Base-by-base conservation (phyloP, 129 eudicot species). In the Scalesia atractyloides region DNA sequence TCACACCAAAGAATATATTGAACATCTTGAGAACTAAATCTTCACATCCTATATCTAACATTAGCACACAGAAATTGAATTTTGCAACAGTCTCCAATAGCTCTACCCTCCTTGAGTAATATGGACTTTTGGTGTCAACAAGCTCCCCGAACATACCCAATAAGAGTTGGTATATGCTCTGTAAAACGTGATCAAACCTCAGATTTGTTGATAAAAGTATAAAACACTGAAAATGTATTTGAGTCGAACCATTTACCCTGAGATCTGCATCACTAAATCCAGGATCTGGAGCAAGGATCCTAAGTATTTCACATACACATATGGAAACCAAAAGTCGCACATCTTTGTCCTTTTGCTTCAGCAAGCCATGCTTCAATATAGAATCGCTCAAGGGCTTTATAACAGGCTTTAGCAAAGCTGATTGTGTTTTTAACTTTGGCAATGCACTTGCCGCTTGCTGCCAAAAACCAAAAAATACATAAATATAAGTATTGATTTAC, bases 281-380 rank as follows among this genome's bases (percentile, higher is more conserved):
- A 54, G 97, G 99, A 78, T 84, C 71, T 14, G 97, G 99, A 39
- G 97, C 97, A 76, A 90, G 84, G 72, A 94, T 81, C 72, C 98
- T 86, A 65, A 94, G 86, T 70, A 90, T 84, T 86, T 94, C 98
- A 76, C 92, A 84, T 16, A 94, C 73, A 73, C 98, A 94, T 39
- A 77, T 74, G 79, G 96, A 88, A 34, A 94, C 96, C 79, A 90
- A 80, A 74, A 90, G 96, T 69, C 82, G 84, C 65, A 90, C 77
- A 64, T 94, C 99, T 85, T 88, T 94, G 77, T 94, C 99, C 82
- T 81, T 88, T 50, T 87, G 96, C 58, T 39, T 66, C 74, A 94
- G 88, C 69, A 94, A 80, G n/a, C 88, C 84, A 70, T 90, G 96
- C 81, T 82, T 90, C 73, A 88, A 62, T 62, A 90, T 79, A 73